Evolutionary conservation across 352 stramenopile species (phyloP), one percentile per base, ranked within the genome.

Genomic region (Globisporangium heterothallicum): DNA sequence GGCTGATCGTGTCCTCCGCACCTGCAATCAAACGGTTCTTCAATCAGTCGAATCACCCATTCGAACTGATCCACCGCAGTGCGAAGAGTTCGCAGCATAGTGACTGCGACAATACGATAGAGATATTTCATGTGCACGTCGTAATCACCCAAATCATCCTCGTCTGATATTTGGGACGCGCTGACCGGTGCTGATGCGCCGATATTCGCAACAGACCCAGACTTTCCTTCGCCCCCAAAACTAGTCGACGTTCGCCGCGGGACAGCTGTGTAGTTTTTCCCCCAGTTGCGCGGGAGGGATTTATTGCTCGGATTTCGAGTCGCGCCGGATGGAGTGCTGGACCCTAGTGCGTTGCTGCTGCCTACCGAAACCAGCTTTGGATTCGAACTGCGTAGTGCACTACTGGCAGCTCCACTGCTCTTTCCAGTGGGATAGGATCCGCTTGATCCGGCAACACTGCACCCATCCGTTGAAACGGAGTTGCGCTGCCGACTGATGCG

Each of bases 231-330:
- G 4, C 29, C 7, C 0, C 52, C 61, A 21, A 42, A 16, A 29
- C 35, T 72, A 4, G 63, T 27, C 7, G 58, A 72, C 16, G 54
- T 59, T 25, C 65, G 63, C 30, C 63, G 65, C n/a, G 68, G 60
- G 18, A 65, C 55, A 4, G 38, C 61, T 3, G 57, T 43, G 38
- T 83, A 71, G 21, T 74, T 72, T 41, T 90, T 90, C 9, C 66
- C 77, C 79, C 79, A 88, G 29, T 78, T 86, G 4, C 77, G 72
- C 10, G 79, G 79, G 26, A 88, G 59, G 2, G 79, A 80, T 19
- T 70, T 70, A 16, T 73, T 67, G 2, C 44, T 52, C 9, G 59
- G 49, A 0, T 51, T 43, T 10, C 67, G 53, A 21, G 26, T n/a
- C 8, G 30, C 4, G 22, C 48, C 46, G 12, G 30, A 19, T 2